Percentiles rank a stretch among this genome's conserved stretches.
phyloP scores from a whole-genome alignment of 345 rosid genomes.

The Euphorbia lathyris region DNA sequence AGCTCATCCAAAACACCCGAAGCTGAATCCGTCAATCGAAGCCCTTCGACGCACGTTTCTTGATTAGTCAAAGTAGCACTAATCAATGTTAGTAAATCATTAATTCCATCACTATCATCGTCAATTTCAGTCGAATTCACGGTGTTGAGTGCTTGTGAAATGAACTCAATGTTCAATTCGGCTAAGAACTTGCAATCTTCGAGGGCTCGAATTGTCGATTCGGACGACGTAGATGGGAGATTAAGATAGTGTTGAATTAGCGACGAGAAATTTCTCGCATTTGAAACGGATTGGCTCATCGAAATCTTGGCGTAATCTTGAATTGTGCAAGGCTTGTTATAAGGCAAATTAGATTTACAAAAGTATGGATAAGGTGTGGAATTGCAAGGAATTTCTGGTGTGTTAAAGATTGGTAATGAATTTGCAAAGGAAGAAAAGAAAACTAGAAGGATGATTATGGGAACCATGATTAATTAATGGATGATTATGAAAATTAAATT shows the following conservation, averaged over 20 bases:
- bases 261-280: slow-evolving; percentile 17
- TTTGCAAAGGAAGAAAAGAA: not conserved
- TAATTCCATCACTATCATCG: slow-evolving; percentile 14
- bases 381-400: slow-evolving; percentile 19
- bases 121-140: not conserved
- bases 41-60: slow-evolving; percentile 39
- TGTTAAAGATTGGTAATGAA: not conserved
- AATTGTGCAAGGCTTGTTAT: slow-evolving; percentile 17
- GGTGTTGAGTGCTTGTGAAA: slow-evolving; percentile 16
- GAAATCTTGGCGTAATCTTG: slow-evolving; percentile 25
- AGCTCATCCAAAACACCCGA: slow-evolving; percentile 17
- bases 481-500: not conserved
- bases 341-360: slow-evolving; percentile 24
- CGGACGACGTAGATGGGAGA: slow-evolving; percentile 17
- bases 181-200: slow-evolving; percentile 37
- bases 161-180: slow-evolving; percentile 25
- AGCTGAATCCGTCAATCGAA: slow-evolving; percentile 6
- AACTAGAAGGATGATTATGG: not conserved
- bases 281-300: slow-evolving; percentile 14
- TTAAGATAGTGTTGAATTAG: slow-evolving; percentile 11
- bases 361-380: slow-evolving; percentile 22
- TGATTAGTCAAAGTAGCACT: slow-evolving; percentile 42
- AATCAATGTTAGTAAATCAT: slow-evolving; percentile 28
- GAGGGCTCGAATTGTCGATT: slow-evolving; percentile 19
- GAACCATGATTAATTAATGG: not conserved